Conservation (phyloP, 352 stramenopile species). For the Pythium vanterpoolii region DNA sequence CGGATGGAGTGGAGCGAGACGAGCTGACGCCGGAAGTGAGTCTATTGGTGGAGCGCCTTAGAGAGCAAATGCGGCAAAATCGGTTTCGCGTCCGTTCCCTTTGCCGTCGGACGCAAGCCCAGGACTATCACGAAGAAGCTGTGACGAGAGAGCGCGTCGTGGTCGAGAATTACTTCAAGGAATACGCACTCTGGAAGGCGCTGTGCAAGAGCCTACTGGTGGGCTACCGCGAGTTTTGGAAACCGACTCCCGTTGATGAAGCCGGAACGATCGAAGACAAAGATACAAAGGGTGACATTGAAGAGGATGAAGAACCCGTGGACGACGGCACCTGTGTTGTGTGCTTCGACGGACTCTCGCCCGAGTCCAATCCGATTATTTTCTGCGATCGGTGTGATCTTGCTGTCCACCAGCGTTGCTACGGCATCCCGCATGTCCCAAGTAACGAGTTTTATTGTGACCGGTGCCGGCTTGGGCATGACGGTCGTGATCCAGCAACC, state of each 20-base stretch:
- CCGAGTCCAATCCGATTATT: conserved; percentile 86
- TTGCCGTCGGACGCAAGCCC: conserved; percentile 41
- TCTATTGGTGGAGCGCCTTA: conserved; percentile 71
- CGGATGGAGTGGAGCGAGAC: conserved; percentile 27
- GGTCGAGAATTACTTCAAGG: conserved; percentile 67
- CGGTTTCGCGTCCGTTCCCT: conserved; percentile 52
- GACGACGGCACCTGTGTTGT: conserved; percentile 88
- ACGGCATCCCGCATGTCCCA: conserved; percentile 80
- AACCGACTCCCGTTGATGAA: conserved; percentile 5
- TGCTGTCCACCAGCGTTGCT: conserved; percentile 88
- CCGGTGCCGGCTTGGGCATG: conserved; percentile 58
- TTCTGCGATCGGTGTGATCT: conserved; percentile 89
- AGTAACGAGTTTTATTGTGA: conserved; percentile 89
- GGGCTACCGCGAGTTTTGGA: conserved; percentile 48
- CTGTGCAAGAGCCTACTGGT: conserved; percentile 65
- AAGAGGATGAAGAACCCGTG: conserved; percentile 38
- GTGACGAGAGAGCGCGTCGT: conserved; percentile 21
- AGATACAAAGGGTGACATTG: not conserved
- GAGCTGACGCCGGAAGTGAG: conserved; percentile 75
- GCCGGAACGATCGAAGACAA: conserved; percentile 25
- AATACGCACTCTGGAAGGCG: conserved; percentile 76
- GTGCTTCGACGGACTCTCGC: conserved; percentile 86
- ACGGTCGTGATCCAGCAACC: conserved; percentile 43
- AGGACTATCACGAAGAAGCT: conserved; percentile 29
- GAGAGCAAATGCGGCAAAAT: conserved; percentile 74